Evolutionary conservation across 768 basidiomycete genomes (phyloP).

Genomic region (Strobilomyces confusus): DNA sequence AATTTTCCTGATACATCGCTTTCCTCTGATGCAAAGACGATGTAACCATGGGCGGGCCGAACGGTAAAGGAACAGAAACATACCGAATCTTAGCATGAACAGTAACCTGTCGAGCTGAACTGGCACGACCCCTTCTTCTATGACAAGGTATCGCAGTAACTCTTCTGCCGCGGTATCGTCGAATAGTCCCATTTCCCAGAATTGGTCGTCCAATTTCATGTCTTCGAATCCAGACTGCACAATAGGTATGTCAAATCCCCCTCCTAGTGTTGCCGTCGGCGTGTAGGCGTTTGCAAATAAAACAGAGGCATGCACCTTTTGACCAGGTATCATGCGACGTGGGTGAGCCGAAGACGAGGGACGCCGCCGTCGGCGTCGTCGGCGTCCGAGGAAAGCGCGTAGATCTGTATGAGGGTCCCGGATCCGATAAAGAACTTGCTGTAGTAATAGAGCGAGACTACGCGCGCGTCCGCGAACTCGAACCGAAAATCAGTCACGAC

Average conservation of each 20-base stretch:
- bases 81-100: constrained; percentile 23
- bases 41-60: not conserved
- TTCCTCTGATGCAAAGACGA: constrained; percentile 7
- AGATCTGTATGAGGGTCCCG: no score
- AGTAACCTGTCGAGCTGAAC: constrained; percentile 5
- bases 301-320: constrained; percentile 26
- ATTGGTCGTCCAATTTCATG: constrained; percentile 1
- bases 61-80: not conserved
- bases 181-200: constrained; percentile 24
- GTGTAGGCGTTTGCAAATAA: constrained; percentile 20
- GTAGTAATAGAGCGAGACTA: no score
- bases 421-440: no score
- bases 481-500: no score
- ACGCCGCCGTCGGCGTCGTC: no score
- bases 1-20: constrained; percentile 17
- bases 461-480: no score
- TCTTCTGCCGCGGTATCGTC: constrained; percentile 15
- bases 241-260: constrained; percentile 23
- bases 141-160: constrained; percentile 9
- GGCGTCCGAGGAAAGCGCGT: no score
- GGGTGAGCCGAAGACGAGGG: no score
- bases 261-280: constrained; percentile 18
- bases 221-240: not conserved
- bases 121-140: constrained; percentile 7
- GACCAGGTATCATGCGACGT: constrained; percentile 27